Base-by-base conservation (phyloP, 1,139 yeast species). In the Casaregolazyma suthepensis region DNA sequence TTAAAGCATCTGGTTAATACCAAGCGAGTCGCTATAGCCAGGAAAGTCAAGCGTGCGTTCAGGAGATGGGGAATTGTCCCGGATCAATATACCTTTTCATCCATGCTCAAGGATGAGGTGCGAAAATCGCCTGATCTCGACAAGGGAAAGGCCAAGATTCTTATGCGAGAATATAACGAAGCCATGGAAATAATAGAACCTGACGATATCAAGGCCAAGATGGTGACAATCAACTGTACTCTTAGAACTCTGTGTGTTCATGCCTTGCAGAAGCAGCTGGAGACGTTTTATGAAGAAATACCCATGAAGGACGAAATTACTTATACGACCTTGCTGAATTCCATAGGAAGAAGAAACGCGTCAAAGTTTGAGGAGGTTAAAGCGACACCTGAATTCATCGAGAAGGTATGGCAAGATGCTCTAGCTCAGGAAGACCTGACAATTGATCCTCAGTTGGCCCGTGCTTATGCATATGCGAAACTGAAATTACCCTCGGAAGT, bases 1-100 rank as follows among this genome's bases (percentile, higher is more conserved):
- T 45, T 61, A 43, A 50, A 57, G 49, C 53, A 57, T 46, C 46
- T 61, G n/a, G 52, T 46, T n/a, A 43, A 45, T 31, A 46, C 29
- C 13, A 48, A 43, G 6, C 17, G 43, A 5, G 20, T 52, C 5
- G 42, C 45, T 7, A 38, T 46, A 38, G 54, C 54, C 20, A 19
- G 45, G 40, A 48, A 52, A 17, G 19, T 45, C 18, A 43, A 42
- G 17, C 3, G 23, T 1, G 44, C 54, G 6, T 52, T 38, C 45
- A 20, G 45, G 4, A 29, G 37, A 19, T 52, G 54, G 54, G 54
- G 54, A 22, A 31, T 52, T 35, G 45, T 31, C 10, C 48, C 48
- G 18, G 44, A 52, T 38, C 42, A 44, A n/a, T 44, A 47, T 37
- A 52, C 54, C 10, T 44, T 37, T 22, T 22, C 48, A 18, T 17